These are phyloP conservation scores for Annona squamosa DNA, from an alignment of 164 flowering plant genomes.

Conservation along the genomic window DNA sequence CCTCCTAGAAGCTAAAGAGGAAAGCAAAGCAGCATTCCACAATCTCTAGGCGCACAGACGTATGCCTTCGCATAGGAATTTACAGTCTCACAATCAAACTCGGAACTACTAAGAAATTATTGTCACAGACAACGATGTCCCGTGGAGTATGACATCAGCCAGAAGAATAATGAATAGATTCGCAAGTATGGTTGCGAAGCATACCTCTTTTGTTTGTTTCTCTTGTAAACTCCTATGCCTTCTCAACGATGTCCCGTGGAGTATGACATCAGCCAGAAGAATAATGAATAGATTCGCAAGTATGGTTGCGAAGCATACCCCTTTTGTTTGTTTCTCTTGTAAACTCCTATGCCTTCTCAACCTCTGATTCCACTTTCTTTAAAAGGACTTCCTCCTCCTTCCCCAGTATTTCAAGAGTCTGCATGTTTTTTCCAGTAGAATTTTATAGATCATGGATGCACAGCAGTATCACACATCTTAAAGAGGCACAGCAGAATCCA, in stretches of 20 bases:
- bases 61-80: too few relatives aligned
- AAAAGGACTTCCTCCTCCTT: constrained; percentile 37
- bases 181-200: too few relatives aligned
- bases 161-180: neutral
- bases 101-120: too few relatives aligned
- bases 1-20: too few relatives aligned
- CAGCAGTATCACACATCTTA: neutral
- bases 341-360: constrained; percentile 37
- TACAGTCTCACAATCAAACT: too few relatives aligned
- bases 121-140: too few relatives aligned
- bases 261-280: neutral
- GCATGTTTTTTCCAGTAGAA: constrained; percentile 1
- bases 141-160: too few relatives aligned
- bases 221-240: constrained; percentile 35
- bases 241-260: constrained; percentile 3
- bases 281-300: neutral
- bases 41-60: too few relatives aligned
- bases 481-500: neutral
- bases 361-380: constrained; percentile 32
- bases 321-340: constrained; percentile 37
- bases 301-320: constrained; percentile 15
- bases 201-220: constrained; percentile 39
- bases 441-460: neutral
- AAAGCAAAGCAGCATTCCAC: too few relatives aligned
- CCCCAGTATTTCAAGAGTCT: constrained; percentile 43